A percentile compares a stretch with the other conserved stretches of the same genome.
Evolutionary conservation across 257 asterid genomes (phyloP).

Genomic region (Dorcoceras hygrometricum): DNA sequence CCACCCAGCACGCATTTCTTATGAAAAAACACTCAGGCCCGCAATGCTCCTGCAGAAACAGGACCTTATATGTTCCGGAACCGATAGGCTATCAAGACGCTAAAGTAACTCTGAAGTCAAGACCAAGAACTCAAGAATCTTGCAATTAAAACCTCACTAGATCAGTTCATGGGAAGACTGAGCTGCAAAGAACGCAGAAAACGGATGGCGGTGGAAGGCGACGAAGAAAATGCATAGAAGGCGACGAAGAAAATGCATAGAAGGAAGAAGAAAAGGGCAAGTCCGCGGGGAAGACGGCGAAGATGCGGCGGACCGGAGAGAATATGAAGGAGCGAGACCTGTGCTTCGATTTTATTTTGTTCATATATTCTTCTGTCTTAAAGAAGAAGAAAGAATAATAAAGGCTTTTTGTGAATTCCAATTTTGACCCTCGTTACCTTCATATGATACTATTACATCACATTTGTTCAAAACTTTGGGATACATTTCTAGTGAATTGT

Average conservation of each 20-base stretch:
- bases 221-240: too few relatives aligned
- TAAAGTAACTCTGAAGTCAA: neutral
- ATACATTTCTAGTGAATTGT: too few relatives aligned
- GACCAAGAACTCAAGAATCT: neutral
- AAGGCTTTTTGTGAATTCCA: neutral
- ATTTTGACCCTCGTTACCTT: neutral
- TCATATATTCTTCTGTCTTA: too few relatives aligned
- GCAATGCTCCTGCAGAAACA: neutral
- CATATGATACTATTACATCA: too few relatives aligned
- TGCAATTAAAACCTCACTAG: neutral
- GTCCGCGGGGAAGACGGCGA: neutral
- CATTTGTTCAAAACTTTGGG: too few relatives aligned
- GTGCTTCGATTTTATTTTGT: neutral
- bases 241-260: neutral
- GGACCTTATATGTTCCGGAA: neutral
- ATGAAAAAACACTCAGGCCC: neutral
- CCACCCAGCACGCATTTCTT: neutral
- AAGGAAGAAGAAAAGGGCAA: neutral
- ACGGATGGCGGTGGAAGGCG: neutral
- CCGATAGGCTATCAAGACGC: neutral
- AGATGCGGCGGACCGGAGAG: neutral
- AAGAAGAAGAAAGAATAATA: neutral
- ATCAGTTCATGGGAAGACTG: too few relatives aligned
- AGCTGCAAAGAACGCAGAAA: neutral
- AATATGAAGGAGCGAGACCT: neutral